Evolutionary conservation across 2,329 filamentous ascomycete genomes (phyloP), one percentile per base, ranked within the genome.

Genomic region (Hysterium pulicare): DNA sequence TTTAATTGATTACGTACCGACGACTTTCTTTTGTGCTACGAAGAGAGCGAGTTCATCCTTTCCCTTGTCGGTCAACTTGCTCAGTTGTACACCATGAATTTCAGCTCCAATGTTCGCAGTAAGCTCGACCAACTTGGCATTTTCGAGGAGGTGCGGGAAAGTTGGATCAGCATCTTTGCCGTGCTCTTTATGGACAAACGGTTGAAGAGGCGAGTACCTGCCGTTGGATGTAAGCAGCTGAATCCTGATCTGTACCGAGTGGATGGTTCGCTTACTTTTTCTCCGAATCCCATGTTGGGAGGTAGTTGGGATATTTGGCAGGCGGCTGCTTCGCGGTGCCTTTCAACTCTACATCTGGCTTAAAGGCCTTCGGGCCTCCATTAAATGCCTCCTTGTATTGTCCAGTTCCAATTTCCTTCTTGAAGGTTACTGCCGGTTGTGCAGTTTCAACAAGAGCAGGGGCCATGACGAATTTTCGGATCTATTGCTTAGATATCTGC

Each of bases 1-100:
- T 11, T 17, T 34, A 34, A 19, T 31, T 31, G 13, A n/a, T 11
- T 39, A 46, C 70, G 10, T 67, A 73, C 70, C 81, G 13, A 89
- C 85, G 5, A 90, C 85, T 59, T 89, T 90, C 58, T 85, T 81
- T 68, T 88, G 77, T 9, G 87, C 83, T 9, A 90, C 84, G 49
- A 85, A 82, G 17, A 84, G 78, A 1, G 87, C 86, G 4, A 91
- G 75, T 62, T 91, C 83, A 55, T 90, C 83, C 60, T 88, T 89
- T 41, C 82, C 86, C 13, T 82, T 80, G 33, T 81, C 68, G 40
- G 71, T 80, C 10, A 91, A 74, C 48, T 77, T 74, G 68, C 80
- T 86, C 22, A 91, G 71, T 65, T 91, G 86, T 22, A 90, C 71
- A 28, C 84, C 85, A 3, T 70, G 73, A 23, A 91, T 72, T 58